Percentiles rank a stretch among this genome's conserved stretches.
Evolutionary conservation across 192 early-diverging fungal species (phyloP).

Genomic region (Mortierella antarctica): DNA sequence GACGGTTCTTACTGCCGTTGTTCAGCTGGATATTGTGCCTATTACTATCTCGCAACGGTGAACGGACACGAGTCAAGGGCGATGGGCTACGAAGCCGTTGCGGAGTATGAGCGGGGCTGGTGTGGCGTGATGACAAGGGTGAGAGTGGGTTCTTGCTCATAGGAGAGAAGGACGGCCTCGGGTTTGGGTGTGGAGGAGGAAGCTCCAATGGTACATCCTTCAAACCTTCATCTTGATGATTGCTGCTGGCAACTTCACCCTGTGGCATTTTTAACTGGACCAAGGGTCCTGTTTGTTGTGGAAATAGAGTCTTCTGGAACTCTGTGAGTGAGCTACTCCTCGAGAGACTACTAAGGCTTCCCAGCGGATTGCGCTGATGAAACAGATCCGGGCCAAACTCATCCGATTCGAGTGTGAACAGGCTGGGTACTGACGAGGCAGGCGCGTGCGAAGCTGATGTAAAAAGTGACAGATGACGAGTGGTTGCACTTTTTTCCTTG

Average conservation of each 20-base stretch:
- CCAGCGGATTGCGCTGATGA: neutral
- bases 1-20: no score
- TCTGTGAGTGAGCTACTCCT: neutral
- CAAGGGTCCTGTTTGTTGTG: no score
- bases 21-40: no score
- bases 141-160: constrained; percentile 29
- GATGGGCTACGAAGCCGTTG: neutral
- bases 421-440: no score
- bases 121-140: constrained; percentile 1
- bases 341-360: neutral
- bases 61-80: neutral
- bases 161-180: constrained; percentile 7
- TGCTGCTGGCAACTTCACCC: no score
- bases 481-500: neutral
- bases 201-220: neutral
- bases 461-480: no score
- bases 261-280: no score
- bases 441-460: no score
- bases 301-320: no score
- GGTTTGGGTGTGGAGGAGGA: neutral
- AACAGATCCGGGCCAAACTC: constrained; percentile 40
- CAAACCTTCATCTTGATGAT: no score
- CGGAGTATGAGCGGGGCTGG: neutral
- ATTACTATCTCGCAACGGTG: neutral
- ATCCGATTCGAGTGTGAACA: no score